Conservation (phyloP, 2,329 filamentous ascomycete genomes). For the Colletotrichum costaricense region DNA sequence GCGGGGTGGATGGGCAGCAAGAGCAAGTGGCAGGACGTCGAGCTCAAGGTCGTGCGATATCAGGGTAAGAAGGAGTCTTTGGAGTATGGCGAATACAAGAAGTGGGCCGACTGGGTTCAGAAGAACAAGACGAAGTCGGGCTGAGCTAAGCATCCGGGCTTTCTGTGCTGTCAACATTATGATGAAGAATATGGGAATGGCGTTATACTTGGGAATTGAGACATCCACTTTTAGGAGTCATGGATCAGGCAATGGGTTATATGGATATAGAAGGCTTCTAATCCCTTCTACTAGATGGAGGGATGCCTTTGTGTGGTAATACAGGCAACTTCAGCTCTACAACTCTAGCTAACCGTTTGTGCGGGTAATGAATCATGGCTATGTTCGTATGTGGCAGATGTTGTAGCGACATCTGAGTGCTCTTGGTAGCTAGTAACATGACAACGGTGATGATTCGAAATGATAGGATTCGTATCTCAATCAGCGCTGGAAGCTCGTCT, state of each 20-base stretch:
- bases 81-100: conserved; percentile 78
- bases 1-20: conserved; percentile 89
- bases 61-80: conserved; percentile 84
- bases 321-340: neutral
- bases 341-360: neutral
- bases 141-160: conserved; percentile 13
- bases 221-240: neutral
- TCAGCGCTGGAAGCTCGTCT: too few species aligned
- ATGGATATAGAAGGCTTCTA: conserved; percentile 16
- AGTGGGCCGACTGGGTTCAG: conserved; percentile 81
- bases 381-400: neutral
- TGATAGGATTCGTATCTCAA: too few species aligned
- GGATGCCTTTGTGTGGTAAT: conserved; percentile 21
- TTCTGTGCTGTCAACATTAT: neutral
- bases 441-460: too few species aligned
- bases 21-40: conserved; percentile 82
- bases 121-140: conserved; percentile 38
- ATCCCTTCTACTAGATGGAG: conserved; percentile 17
- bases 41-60: conserved; percentile 84
- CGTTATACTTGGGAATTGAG: conserved; percentile 11
- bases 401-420: neutral
- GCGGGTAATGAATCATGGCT: neutral
- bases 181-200: conserved; percentile 6
- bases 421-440: too few species aligned
- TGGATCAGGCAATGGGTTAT: neutral